Conservation (phyloP, 2,329 filamentous ascomycete genomes). For the Pseudonectria buxi region DNA sequence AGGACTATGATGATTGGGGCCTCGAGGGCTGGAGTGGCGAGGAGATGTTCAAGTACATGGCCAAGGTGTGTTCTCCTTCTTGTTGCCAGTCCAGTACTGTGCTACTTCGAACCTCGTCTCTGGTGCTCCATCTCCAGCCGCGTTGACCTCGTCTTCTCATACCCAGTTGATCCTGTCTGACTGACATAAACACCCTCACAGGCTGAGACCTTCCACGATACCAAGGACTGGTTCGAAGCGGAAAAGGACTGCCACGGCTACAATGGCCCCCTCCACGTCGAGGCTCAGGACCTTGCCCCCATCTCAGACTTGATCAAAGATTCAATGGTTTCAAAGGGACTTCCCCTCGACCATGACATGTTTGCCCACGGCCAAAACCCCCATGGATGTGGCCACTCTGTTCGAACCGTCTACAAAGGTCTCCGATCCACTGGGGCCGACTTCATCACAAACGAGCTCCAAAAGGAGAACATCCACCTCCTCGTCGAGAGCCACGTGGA, state of each 20-base stretch:
- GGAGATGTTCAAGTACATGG: conserved; percentile 51
- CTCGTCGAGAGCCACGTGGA: conserved; percentile 44
- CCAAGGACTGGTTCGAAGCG: conserved; percentile 51
- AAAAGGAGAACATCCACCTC: conserved; percentile 39
- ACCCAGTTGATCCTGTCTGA: neutral
- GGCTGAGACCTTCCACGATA: conserved; percentile 52
- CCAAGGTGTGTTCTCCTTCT: conserved; percentile 32
- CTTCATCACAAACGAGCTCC: conserved; percentile 36
- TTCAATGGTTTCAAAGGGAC: conserved; percentile 47
- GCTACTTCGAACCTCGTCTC: no score
- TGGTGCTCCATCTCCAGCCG: neutral
- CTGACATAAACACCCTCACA: conserved; percentile 9
- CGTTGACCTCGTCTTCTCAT: neutral
- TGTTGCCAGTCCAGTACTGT: neutral
- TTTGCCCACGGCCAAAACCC: conserved; percentile 44
- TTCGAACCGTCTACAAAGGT: conserved; percentile 46
- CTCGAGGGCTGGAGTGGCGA: conserved; percentile 49
- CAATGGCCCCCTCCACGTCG: conserved; percentile 46
- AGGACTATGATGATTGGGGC: conserved; percentile 49
- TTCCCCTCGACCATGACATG: conserved; percentile 52
- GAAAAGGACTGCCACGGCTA: conserved; percentile 41
- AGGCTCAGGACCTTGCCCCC: conserved; percentile 52
- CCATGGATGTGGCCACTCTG: conserved; percentile 49
- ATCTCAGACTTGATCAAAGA: conserved; percentile 50
- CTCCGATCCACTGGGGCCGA: conserved; percentile 47